These are phyloP conservation scores for Scalesia atractyloides DNA, from an alignment of 129 eudicot species.

Conservation along the genomic window DNA sequence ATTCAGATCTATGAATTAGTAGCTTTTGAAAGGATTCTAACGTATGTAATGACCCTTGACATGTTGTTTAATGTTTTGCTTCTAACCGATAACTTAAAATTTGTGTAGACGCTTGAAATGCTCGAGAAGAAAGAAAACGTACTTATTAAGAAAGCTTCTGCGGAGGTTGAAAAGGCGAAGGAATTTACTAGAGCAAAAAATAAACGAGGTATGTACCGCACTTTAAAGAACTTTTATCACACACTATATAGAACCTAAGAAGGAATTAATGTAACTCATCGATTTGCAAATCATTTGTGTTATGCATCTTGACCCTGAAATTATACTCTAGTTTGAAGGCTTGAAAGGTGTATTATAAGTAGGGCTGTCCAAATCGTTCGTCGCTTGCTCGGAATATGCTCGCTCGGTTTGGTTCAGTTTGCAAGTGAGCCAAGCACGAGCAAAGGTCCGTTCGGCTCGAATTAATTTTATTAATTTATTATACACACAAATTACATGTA, in stretches of 20 bases:
- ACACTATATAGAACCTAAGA: neutral
- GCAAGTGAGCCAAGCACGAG: too few relatives aligned
- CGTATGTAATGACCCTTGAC: neutral
- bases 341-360: neutral
- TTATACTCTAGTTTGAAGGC: neutral
- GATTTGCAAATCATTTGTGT: neutral
- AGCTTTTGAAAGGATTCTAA: neutral
- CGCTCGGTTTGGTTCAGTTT: too few relatives aligned
- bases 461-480: too few relatives aligned
- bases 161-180: conserved; percentile 60
- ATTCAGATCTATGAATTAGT: neutral
- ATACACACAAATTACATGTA: too few relatives aligned
- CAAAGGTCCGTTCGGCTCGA: too few relatives aligned
- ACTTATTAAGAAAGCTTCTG: conserved; percentile 48
- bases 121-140: conserved; percentile 61
- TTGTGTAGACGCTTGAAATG: conserved; percentile 52
- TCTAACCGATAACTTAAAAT: conserved; percentile 6
- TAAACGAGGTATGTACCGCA: conserved; percentile 42
- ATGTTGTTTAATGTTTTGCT: neutral
- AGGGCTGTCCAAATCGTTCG: too few relatives aligned
- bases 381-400: too few relatives aligned
- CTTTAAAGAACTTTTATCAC: neutral
- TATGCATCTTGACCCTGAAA: neutral
- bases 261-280: neutral
- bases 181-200: conserved; percentile 56